phyloP scores from a whole-genome alignment of 805 yeast species.

The Starmerella potacharoeniae region DNA sequence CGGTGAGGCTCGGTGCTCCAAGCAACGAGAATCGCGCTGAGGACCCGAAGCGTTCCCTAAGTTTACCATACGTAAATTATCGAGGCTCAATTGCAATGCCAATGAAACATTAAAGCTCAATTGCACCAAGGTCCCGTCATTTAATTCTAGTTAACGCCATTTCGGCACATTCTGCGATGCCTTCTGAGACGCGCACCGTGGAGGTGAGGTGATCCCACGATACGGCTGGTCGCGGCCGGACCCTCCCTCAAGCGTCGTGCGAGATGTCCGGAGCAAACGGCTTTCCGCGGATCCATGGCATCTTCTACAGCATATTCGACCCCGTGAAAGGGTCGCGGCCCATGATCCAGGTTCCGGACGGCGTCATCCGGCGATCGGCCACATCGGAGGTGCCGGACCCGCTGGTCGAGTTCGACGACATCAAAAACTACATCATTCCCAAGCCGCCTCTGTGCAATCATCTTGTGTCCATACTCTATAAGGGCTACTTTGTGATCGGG shows the following conservation, averaged over 20 bases:
- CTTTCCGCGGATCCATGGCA: conserved; percentile 77
- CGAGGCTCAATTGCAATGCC: too few species aligned
- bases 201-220: neutral
- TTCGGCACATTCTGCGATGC: too few species aligned
- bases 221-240: neutral
- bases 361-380: conserved; percentile 33
- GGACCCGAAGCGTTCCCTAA: too few species aligned
- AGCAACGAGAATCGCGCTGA: too few species aligned
- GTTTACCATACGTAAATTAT: too few species aligned
- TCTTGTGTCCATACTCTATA: conserved; percentile 61
- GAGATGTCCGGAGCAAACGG: conserved; percentile 19
- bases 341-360: conserved; percentile 78
- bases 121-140: too few species aligned
- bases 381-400: conserved; percentile 21
- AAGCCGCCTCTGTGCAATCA: conserved; percentile 83
- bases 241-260: neutral
- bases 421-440: conserved; percentile 86
- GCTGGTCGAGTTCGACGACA: conserved; percentile 67
- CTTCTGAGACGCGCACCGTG: neutral
- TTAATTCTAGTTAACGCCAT: too few species aligned
- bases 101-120: too few species aligned
- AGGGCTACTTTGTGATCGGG: conserved; percentile 63
- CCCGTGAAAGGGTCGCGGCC: conserved; percentile 94
- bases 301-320: conserved; percentile 85
- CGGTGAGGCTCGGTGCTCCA: too few species aligned